Evolutionary conservation across 257 asterid species (phyloP), one percentile per base, ranked within the genome.

Genomic region (Fraxinus anomala): DNA sequence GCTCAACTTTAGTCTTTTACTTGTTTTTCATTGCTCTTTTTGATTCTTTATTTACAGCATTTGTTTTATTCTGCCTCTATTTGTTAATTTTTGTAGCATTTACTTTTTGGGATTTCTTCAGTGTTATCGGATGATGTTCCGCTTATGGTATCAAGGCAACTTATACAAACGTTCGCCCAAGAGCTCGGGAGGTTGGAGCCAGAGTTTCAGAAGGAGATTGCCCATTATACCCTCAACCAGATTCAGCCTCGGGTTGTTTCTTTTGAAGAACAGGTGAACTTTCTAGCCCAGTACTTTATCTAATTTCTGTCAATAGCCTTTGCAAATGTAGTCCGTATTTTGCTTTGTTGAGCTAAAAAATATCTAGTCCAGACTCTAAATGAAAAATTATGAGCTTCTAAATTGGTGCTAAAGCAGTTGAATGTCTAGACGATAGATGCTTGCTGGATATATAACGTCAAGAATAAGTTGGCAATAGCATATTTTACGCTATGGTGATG

Each of bases 221-320:
- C 99, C 8, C 97, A 89, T 82, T 89, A 95, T 79, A 86, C 97
- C 14, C 97, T 93, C 76, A 90, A 84, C 87, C 98, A 95, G 92
- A 95, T 95, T 80, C 99, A 95, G 78, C 98, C 95, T 70, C 96
- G 97, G 23, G 96, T 93, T 34, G 97, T 95, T 73, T 93, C 98
- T 2, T 93, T 95, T n/a, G 99, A 95, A 75, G 98, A 94, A 76
- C 98, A 94, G 96, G 98, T 92, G 74, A 24, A 6, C 34, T 69
- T 76, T 81, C 49, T 23, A 37, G 37, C 37, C 12, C 0, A 9
- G 47, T 75, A 56, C 26, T 17, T 26, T 56, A 7, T 56, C 66
- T 47, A 47, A 42, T 47, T 47, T 47, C 21, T 4, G 7, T 16
- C 7, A 16, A 16, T 16, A 47, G 2, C n/a, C 0, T 47, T 47